Conservation (phyloP, 192 early-diverging fungal species). For the Coemansia umbellata region DNA sequence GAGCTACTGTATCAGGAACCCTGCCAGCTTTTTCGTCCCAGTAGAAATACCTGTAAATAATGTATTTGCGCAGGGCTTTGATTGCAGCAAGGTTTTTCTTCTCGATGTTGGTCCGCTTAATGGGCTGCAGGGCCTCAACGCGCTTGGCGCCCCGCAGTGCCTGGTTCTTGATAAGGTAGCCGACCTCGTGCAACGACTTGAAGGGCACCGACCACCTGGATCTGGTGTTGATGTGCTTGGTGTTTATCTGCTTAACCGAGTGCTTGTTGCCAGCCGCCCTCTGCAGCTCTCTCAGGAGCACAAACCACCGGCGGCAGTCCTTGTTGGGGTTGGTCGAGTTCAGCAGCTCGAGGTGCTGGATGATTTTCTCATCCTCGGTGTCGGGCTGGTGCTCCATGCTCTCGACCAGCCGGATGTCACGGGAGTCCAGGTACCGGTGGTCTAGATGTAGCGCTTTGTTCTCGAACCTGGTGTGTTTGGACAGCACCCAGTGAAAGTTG, state of each 20-base stretch:
- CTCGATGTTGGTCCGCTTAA: conserved; percentile 34
- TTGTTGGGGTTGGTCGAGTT: conserved; percentile 35
- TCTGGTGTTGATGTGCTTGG: conserved; percentile 46
- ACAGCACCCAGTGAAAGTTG: conserved; percentile 36
- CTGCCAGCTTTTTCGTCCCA: conserved; percentile 9
- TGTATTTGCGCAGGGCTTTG: conserved; percentile 34
- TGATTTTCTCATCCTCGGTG: conserved; percentile 12
- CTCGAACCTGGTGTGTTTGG: conserved; percentile 25
- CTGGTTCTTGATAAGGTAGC: conserved; percentile 45
- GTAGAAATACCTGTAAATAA: conserved; percentile 9
- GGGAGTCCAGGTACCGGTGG: conserved; percentile 38
- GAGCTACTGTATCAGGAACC: not conserved
- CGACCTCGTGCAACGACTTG: conserved; percentile 42
- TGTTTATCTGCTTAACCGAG: conserved; percentile 39
- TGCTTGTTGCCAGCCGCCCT: conserved; percentile 28
- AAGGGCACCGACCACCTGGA: conserved; percentile 48
- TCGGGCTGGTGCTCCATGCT: conserved; percentile 11
- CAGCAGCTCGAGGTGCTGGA: conserved; percentile 12
- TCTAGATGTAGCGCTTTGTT: conserved; percentile 10
- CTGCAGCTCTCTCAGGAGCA: conserved; percentile 21
- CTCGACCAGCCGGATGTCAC: conserved; percentile 27
- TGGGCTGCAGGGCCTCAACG: not conserved
- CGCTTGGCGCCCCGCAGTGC: conserved; percentile 11
- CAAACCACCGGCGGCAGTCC: conserved; percentile 19
- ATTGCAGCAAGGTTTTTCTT: conserved; percentile 39